A percentile compares a stretch with the other conserved stretches of the same genome.
These are phyloP conservation scores for Fraxinus excelsior DNA, from an alignment of 257 asterid species.

Conservation along the genomic window DNA sequence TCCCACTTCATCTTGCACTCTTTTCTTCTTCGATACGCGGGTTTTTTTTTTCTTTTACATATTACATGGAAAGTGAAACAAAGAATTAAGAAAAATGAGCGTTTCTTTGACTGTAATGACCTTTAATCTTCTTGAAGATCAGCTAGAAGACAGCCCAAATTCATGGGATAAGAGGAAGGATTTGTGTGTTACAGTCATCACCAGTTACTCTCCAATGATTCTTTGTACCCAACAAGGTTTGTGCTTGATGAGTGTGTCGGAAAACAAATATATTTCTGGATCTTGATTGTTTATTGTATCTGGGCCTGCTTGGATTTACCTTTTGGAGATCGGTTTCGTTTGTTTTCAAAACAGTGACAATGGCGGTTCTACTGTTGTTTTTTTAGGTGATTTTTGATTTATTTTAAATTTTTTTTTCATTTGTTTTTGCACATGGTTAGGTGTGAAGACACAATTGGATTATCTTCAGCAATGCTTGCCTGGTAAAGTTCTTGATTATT, in stretches of 20 bases:
- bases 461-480: conserved; percentile 92
- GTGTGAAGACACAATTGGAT: conserved; percentile 90
- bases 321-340: not conserved
- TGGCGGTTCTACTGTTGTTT: not conserved
- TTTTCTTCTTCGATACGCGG: not conserved
- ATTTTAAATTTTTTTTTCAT: conserved; percentile 19
- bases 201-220: conserved; percentile 86
- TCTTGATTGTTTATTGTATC: conserved; percentile 34
- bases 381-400: conserved; percentile 25
- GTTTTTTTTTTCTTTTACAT: not conserved
- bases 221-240: conserved; percentile 96
- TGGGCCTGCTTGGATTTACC: conserved; percentile 33
- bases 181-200: conserved; percentile 80
- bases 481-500: conserved; percentile 48
- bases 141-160: conserved; percentile 73
- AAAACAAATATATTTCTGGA: conserved; percentile 11
- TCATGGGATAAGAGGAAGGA: conserved; percentile 97
- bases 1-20: not conserved
- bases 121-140: conserved; percentile 95
- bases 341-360: conserved; percentile 15
- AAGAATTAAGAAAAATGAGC: conserved; percentile 57
- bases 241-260: not conserved
- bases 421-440: conserved; percentile 40
- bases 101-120: conserved; percentile 88
- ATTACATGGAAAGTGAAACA: not conserved